Evolutionary conservation across 768 basidiomycete species (phyloP).

Genomic region (Macrolepiota fuliginosa): DNA sequence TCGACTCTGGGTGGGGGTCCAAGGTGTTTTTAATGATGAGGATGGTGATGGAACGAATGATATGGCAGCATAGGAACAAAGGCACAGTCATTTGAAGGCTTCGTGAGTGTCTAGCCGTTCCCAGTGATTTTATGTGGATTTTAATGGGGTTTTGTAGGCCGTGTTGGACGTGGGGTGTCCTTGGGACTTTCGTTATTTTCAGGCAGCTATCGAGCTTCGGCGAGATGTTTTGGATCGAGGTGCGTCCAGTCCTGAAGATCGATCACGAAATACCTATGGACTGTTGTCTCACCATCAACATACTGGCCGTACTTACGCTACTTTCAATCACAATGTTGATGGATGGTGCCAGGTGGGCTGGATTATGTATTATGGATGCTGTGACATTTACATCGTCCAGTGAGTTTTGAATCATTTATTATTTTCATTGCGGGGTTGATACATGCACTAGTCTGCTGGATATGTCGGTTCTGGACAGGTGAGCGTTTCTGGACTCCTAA

Average conservation of each 20-base stretch:
- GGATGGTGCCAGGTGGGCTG: conserved; percentile 59
- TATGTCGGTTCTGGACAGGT: too few species aligned
- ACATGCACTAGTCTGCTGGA: conserved; percentile 41
- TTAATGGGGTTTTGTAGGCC: too few species aligned
- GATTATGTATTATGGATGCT: too few species aligned
- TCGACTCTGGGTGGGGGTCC: conserved; percentile 41
- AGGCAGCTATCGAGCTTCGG: too few species aligned
- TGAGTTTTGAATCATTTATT: conserved; percentile 11
- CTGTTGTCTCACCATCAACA: conserved; percentile 24
- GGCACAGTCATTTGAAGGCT: too few species aligned
- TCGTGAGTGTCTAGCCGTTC: too few species aligned
- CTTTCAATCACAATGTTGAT: conserved; percentile 65
- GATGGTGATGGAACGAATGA: conserved; percentile 14
- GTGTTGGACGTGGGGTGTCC: conserved; percentile 64
- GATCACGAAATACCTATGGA: conserved; percentile 37
- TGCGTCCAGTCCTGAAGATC: background rate
- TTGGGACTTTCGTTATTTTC: conserved; percentile 48
- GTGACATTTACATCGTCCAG: conserved; percentile 47
- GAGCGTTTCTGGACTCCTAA: too few species aligned
- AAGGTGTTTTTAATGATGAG: conserved; percentile 17
- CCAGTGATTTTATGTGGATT: too few species aligned
- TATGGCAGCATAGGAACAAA: conserved; percentile 6
- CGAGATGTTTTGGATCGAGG: too few species aligned
- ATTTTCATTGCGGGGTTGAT: background rate
- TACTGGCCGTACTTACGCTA: too few species aligned